Base-by-base conservation (phyloP, 2,329 filamentous ascomycete genomes). In the Neoarthrinium moseri region DNA sequence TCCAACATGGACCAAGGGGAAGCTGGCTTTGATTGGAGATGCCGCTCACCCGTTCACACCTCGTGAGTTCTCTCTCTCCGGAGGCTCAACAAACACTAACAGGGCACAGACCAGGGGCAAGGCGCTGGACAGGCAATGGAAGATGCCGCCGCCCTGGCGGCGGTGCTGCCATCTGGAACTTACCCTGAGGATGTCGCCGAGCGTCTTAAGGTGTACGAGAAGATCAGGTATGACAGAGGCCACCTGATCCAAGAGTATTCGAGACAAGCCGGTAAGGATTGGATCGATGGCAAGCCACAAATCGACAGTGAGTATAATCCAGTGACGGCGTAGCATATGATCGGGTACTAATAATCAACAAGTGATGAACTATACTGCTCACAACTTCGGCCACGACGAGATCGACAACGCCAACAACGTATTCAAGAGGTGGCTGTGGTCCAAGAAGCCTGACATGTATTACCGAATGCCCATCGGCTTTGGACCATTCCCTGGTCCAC, bases 21-120 rank as follows among this genome's bases (percentile, higher is more conserved):
- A 55, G 32, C 48, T 55, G 11, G 22, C 55, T n/a, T 26, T 57
- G 23, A 52, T 58, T 4, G 56, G 56, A 8, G 56, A 58, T 37
- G 56, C 56, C 12, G 84, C 82, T 0, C 84, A 89, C 58, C 83
- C 84, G 0, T 86, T 87, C 55, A 66, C 83, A 0, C 84, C 83
- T 12, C 76, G 73, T 75, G 59, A 61, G 70, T 61, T n/a, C 15
- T 35, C 2, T 13, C 5, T 48, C 12, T 2, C 10, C 22, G 40
- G 6, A 13, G 4, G 8, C 10, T 10, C 13, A n/a, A 17, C 7
- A 26, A 8, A 29, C 11, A n/a, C 20, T 49, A 12, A 44, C 64
- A 17, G 13, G 11, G 4, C 2, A 12, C 21, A 57, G 53, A 58
- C 30, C 55, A 58, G 30, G 55, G 55, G 21, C 55, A 58, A 46